Percentiles rank a stretch among this genome's conserved stretches.
Conservation (phyloP, 2,329 filamentous ascomycete genomes). For the Furcasterigmium sp. region DNA sequence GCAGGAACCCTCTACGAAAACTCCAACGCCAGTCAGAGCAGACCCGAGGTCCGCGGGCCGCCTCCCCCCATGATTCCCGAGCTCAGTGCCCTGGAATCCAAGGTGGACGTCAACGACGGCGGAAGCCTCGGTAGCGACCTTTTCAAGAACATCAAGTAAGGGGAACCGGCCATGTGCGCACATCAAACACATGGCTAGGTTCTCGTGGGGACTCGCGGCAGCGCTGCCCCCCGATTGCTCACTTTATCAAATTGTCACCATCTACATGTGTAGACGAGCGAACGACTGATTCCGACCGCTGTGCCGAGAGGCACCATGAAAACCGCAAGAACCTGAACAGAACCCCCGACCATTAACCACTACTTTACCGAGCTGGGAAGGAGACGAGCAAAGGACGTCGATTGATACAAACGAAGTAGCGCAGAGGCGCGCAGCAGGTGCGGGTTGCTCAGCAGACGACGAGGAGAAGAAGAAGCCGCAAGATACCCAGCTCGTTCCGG, state of each 20-base stretch:
- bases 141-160: slow-evolving; percentile 55
- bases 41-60: slow-evolving; percentile 33
- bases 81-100: slow-evolving; percentile 45
- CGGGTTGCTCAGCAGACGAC: slow-evolving; percentile 7
- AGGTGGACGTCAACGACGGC: slow-evolving; percentile 37
- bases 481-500: slow-evolving; percentile 35
- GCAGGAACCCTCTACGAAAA: slow-evolving; percentile 35
- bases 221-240: slow-evolving; percentile 2
- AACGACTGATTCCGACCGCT: slow-evolving; percentile 14
- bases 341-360: no score
- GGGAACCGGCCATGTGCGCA: not conserved
- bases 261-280: slow-evolving; percentile 11
- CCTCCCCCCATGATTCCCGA: slow-evolving; percentile 59
- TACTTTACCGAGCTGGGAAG: slow-evolving; percentile 9
- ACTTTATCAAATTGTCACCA: slow-evolving; percentile 3
- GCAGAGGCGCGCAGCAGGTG: slow-evolving; percentile 4
- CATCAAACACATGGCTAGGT: no score
- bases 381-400: slow-evolving; percentile 5
- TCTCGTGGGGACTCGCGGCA: no score
- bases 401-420: slow-evolving; percentile 1
- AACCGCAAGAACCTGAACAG: no score
- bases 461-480: slow-evolving; percentile 21
- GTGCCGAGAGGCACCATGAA: slow-evolving; percentile 1
- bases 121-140: slow-evolving; percentile 45
- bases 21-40: slow-evolving; percentile 19